These are phyloP conservation scores for Amanita molliuscula DNA, from an alignment of 768 basidiomycete species.

Conservation along the genomic window DNA sequence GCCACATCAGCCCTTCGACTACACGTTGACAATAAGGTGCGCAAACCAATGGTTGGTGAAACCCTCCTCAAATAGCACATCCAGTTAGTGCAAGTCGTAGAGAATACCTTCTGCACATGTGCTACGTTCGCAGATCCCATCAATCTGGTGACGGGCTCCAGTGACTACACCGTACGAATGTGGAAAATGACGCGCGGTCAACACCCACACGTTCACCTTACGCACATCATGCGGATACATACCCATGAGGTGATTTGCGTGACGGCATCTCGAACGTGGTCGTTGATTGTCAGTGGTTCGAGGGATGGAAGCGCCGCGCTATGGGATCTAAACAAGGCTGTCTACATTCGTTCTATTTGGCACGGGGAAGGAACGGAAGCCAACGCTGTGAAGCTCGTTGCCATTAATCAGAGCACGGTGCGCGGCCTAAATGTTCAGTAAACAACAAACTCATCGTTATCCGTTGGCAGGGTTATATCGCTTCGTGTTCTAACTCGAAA, in stretches of 20 bases:
- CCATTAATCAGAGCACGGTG: slow-evolving; percentile 84
- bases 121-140: slow-evolving; percentile 69
- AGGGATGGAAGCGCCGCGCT: slow-evolving; percentile 78
- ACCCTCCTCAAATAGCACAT: neutral
- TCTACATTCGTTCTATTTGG: slow-evolving; percentile 76
- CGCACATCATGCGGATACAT: slow-evolving; percentile 77
- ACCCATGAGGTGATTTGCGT: slow-evolving; percentile 57
- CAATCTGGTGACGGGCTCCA: slow-evolving; percentile 71
- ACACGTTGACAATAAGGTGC: slow-evolving; percentile 52
- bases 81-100: slow-evolving; percentile 68
- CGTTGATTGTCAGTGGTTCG: slow-evolving; percentile 72
- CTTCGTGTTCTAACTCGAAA: slow-evolving; percentile 63
- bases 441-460: neutral
- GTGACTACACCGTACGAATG: slow-evolving; percentile 71
- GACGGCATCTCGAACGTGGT: slow-evolving; percentile 73
- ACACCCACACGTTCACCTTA: slow-evolving; percentile 26
- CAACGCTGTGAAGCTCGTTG: slow-evolving; percentile 50
- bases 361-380: slow-evolving; percentile 36
- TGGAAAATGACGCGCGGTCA: slow-evolving; percentile 55
- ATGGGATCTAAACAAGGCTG: slow-evolving; percentile 83
- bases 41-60: neutral
- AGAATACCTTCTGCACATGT: slow-evolving; percentile 61
- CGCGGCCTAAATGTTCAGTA: slow-evolving; percentile 13
- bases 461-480: slow-evolving; percentile 66
- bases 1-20: slow-evolving; percentile 49